phyloP scores from a whole-genome alignment of 2,329 filamentous ascomycete genomes.

The Aplosporella prunicola region DNA sequence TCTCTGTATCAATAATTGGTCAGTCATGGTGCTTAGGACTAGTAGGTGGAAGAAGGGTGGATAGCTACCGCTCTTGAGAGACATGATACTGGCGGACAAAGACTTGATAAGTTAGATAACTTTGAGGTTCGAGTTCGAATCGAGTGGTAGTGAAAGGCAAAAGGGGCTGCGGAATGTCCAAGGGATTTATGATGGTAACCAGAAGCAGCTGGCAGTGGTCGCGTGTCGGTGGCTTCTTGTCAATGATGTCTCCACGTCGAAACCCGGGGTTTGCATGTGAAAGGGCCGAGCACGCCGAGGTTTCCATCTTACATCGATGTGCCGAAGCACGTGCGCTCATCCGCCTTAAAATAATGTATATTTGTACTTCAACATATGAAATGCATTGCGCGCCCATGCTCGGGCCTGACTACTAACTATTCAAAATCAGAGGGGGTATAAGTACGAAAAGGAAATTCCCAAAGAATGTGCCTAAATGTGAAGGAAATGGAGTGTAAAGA shows the following conservation, averaged over 20 bases:
- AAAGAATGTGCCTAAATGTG: too few relatives aligned
- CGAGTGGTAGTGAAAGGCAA: too few relatives aligned
- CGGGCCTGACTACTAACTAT: too few relatives aligned
- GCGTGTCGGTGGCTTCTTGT: conserved; percentile 7
- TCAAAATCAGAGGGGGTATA: too few relatives aligned
- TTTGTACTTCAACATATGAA: too few relatives aligned
- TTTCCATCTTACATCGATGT: too few relatives aligned
- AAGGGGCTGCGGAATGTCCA: background rate
- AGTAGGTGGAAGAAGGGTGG: background rate
- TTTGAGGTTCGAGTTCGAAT: too few relatives aligned
- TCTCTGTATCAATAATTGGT: conserved; percentile 23
- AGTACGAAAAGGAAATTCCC: too few relatives aligned
- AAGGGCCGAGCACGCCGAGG: conserved; percentile 10
- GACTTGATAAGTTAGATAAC: too few relatives aligned
- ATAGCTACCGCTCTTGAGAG: conserved; percentile 60
- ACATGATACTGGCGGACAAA: conserved; percentile 42
- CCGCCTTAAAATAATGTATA: too few relatives aligned
- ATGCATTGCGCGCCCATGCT: too few relatives aligned
- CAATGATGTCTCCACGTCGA: conserved; percentile 6
- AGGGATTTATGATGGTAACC: conserved; percentile 6
- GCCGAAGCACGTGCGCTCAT: too few relatives aligned
- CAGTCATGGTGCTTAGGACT: background rate
- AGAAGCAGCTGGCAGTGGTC: conserved; percentile 5
- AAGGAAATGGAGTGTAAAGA: conserved; percentile 5
- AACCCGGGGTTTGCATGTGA: conserved; percentile 10